Evolutionary conservation across 2,329 filamentous ascomycete species (phyloP).

Genomic region (Aspergillus clavatus): DNA sequence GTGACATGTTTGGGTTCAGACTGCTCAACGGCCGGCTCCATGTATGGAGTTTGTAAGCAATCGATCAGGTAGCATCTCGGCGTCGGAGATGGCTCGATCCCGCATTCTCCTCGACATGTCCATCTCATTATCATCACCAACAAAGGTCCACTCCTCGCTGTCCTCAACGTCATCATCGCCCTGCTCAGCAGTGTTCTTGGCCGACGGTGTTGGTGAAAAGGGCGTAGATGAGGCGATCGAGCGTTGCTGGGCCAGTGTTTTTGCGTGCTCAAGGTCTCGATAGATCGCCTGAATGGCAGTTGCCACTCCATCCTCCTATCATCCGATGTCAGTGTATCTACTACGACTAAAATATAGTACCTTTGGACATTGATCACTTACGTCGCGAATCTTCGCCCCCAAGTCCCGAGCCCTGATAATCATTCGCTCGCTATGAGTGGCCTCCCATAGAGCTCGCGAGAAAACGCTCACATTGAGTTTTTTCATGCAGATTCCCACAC

Average conservation of each 20-base stretch:
- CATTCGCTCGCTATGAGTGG: slow-evolving; percentile 85
- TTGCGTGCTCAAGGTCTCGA: slow-evolving; percentile 89
- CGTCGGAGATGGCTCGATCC: slow-evolving; percentile 26
- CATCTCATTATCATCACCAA: slow-evolving; percentile 59
- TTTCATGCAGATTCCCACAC: slow-evolving; percentile 83
- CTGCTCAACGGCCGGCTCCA: background rate
- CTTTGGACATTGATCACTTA: too few species aligned
- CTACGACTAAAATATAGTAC: background rate
- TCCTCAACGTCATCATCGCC: slow-evolving; percentile 54
- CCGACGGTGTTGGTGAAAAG: slow-evolving; percentile 30
- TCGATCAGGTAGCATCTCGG: slow-evolving; percentile 18
- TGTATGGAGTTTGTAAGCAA: slow-evolving; percentile 1
- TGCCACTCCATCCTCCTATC: slow-evolving; percentile 81
- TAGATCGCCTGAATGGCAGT: slow-evolving; percentile 90
- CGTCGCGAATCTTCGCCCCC: slow-evolving; percentile 81
- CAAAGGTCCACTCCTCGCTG: slow-evolving; percentile 86
- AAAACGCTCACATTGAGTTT: slow-evolving; percentile 85
- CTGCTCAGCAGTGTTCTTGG: slow-evolving; percentile 35
- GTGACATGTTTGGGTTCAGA: background rate
- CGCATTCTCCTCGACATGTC: slow-evolving; percentile 36
- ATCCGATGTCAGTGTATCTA: slow-evolving; percentile 20
- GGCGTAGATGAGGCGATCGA: slow-evolving; percentile 33
- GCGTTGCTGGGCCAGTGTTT: slow-evolving; percentile 68
- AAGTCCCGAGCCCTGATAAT: slow-evolving; percentile 76
- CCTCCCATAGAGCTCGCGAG: slow-evolving; percentile 82